Evolutionary conservation across 2,329 filamentous ascomycete species (phyloP), one percentile per base, ranked within the genome.

Genomic region (Leptographium lundbergii): DNA sequence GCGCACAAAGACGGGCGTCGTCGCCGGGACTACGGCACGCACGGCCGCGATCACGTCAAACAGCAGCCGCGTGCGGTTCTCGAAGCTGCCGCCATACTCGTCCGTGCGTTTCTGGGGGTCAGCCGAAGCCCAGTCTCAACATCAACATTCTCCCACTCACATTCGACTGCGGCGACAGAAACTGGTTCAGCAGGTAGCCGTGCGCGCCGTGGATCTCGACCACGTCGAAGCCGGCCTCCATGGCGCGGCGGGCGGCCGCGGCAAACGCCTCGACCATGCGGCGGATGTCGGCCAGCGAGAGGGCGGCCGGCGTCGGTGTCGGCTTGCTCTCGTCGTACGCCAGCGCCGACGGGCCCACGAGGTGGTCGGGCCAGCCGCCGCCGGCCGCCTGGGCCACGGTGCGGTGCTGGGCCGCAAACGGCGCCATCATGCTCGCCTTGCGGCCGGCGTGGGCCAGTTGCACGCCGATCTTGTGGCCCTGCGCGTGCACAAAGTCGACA

Each of bases 401-500:
- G 68, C 60, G 17, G 66, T 74, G 63, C 79, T 70, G 76, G 78
- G 77, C 89, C 71, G 61, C 22, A 86, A 87, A 92, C 0, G 82
- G 81, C 0, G 83, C 76, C 24, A 82, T 67, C 1, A 75, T 81
- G 69, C 76, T 81, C 2, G 80, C 84, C 71, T 88, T 88, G 59
- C 85, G 76, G 2, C 91, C 91, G 0, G 89, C 90, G 67, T 96
- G 91, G 1, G 76, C 88, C 5, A 95, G 77, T 74, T 96, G 91
- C 62, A 95, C 85, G 57, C 81, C 89, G 57, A 89, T 83, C 63
- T 87, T 83, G 67, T 90, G 85, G 68, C 79, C 80, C 71, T 95
- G 91, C 29, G 81, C 83, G 74, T 95, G 90, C 2, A 87, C 82
- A 63, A 91, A 95, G 62, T 95, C 88, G 42, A 85, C 81, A 53